Percentiles rank a stretch among this genome's conserved stretches.
phyloP scores from a whole-genome alignment of 495 filamentous ascomycete species.

The Hypoxylon fragiforme region DNA sequence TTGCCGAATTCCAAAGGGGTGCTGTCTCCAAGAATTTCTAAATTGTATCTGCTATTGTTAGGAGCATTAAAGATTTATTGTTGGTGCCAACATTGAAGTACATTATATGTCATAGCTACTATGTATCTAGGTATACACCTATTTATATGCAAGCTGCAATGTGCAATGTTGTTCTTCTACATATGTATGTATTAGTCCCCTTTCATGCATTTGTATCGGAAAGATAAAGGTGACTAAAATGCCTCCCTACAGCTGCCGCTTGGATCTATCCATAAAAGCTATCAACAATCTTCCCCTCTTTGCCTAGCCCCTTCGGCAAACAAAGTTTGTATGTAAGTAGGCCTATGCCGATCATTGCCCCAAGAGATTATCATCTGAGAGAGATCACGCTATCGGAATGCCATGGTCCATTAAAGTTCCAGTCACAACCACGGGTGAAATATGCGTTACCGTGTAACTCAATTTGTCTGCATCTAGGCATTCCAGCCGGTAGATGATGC shows the following conservation, averaged over 20 bases:
- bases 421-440: constrained; percentile 5
- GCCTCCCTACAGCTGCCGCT: too few relatives aligned
- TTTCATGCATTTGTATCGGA: too few relatives aligned
- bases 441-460: constrained; percentile 11
- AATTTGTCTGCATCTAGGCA: constrained; percentile 8
- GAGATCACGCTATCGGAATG: constrained; percentile 32
- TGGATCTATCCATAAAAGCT: too few relatives aligned
- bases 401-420: constrained; percentile 20
- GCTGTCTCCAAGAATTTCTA: not conserved
- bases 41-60: too few relatives aligned
- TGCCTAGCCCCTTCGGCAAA: constrained; percentile 29
- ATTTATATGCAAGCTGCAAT: too few relatives aligned
- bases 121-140: not conserved
- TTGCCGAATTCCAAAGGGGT: not conserved
- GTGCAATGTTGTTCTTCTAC: too few relatives aligned
- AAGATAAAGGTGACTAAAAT: constrained; percentile 3
- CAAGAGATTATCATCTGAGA: constrained; percentile 9
- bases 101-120: not conserved
- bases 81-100: not conserved
- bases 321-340: constrained; percentile 12
- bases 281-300: constrained; percentile 26
- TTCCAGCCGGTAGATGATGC: constrained; percentile 4
- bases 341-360: constrained; percentile 22
- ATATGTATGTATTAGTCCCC: too few relatives aligned
- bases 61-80: too few relatives aligned